A percentile compares a stretch with the other conserved stretches of the same genome.
phyloP scores from a whole-genome alignment of 371 early-diverging fungal genomes.

The Lichtheimia corymbifera region DNA sequence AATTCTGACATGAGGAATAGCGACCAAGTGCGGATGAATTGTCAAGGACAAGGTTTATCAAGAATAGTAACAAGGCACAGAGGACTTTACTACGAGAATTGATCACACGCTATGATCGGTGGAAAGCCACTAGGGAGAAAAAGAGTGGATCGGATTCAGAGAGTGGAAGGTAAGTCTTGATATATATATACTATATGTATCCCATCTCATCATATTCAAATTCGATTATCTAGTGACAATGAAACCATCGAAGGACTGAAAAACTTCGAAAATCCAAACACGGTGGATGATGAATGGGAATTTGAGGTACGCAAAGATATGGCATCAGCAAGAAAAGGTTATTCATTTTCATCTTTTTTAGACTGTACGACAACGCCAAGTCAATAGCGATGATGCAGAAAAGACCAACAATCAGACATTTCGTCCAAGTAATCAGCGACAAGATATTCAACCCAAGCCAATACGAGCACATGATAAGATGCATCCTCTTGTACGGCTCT shows the following conservation, averaged over 20 bases:
- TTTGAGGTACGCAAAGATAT: slow-evolving; percentile 37
- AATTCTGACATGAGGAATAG: background rate
- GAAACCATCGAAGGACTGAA: slow-evolving; percentile 23
- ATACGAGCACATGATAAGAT: slow-evolving; percentile 15
- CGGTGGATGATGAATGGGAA: slow-evolving; percentile 44
- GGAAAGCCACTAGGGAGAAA: slow-evolving; percentile 47
- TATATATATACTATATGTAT: background rate
- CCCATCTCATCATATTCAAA: background rate
- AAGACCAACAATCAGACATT: too few relatives aligned
- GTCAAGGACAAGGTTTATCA: slow-evolving; percentile 60
- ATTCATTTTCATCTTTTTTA: too few relatives aligned
- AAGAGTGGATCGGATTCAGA: slow-evolving; percentile 46
- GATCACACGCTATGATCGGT: slow-evolving; percentile 51
- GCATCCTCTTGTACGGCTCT: slow-evolving; percentile 42
- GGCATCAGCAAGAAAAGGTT: background rate
- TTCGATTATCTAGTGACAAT: background rate
- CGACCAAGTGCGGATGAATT: slow-evolving; percentile 58
- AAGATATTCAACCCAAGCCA: too few relatives aligned
- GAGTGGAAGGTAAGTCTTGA: slow-evolving; percentile 35
- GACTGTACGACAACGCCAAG: too few relatives aligned
- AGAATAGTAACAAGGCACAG: slow-evolving; percentile 46
- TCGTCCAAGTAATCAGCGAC: too few relatives aligned
- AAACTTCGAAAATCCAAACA: slow-evolving; percentile 26
- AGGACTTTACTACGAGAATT: slow-evolving; percentile 47
- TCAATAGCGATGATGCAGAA: too few relatives aligned